Evolutionary conservation across 345 rosid species (phyloP).

Genomic region (Euphorbia lathyris): DNA sequence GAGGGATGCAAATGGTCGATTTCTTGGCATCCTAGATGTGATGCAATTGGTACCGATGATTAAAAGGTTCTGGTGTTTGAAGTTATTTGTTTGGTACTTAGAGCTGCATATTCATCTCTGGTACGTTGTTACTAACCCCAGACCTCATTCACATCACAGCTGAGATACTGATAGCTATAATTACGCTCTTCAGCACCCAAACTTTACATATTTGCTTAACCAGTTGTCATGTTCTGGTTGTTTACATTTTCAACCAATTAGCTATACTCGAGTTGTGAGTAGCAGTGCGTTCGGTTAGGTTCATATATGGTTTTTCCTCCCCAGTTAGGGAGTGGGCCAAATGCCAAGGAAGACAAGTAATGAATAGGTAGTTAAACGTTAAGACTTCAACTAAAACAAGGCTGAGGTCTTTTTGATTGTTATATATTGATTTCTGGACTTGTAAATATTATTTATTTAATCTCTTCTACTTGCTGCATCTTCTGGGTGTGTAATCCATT

Average conservation of each 20-base stretch:
- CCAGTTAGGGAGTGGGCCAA: background rate
- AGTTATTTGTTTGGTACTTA: background rate
- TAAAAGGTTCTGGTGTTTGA: background rate
- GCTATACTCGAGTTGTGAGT: background rate
- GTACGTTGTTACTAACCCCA: background rate
- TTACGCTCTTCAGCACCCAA: background rate
- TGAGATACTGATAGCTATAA: background rate
- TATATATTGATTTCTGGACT: background rate
- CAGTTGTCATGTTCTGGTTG: background rate
- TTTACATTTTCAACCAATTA: background rate
- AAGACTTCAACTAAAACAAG: background rate
- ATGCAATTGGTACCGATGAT: background rate
- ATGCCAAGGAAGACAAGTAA: background rate
- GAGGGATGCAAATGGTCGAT: constrained; percentile 87
- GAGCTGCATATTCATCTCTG: background rate
- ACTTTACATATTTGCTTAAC: background rate
- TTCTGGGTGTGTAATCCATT: background rate
- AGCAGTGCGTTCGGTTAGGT: no score
- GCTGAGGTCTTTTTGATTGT: background rate
- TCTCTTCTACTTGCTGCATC: background rate
- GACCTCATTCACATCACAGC: background rate
- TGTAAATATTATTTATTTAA: background rate
- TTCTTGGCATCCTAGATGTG: constrained; percentile 28
- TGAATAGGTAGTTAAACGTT: background rate
- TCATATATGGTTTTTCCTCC: background rate